A percentile compares a stretch with the other conserved stretches of the same genome.
These are phyloP conservation scores for Spizellomyces sp. DNA, from an alignment of 192 early-diverging fungal species.

Conservation along the genomic window DNA sequence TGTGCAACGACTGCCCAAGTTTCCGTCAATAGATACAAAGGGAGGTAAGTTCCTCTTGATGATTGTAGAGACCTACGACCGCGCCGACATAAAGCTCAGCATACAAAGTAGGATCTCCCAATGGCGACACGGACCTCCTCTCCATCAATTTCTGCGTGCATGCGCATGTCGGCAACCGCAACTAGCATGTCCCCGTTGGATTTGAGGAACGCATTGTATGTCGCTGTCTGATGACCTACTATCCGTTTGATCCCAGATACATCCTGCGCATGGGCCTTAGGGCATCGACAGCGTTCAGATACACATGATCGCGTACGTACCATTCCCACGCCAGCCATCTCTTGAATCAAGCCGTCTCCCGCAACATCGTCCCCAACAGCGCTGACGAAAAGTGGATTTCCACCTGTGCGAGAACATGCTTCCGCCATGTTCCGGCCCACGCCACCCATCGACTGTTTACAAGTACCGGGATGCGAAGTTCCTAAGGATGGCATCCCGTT, in stretches of 20 bases:
- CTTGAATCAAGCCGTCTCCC: slow-evolving; percentile 55
- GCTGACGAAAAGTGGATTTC: slow-evolving; percentile 64
- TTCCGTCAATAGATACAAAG: slow-evolving; percentile 77
- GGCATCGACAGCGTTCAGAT: no score
- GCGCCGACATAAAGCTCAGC: no score
- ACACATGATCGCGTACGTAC: slow-evolving; percentile 23
- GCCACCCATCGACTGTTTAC: slow-evolving; percentile 74
- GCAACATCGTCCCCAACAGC: slow-evolving; percentile 74
- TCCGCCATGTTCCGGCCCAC: slow-evolving; percentile 94
- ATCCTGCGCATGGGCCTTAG: no score
- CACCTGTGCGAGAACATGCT: slow-evolving; percentile 66
- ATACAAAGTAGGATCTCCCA: neutral
- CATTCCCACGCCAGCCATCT: slow-evolving; percentile 61
- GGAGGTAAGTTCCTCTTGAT: slow-evolving; percentile 30
- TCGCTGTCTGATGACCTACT: slow-evolving; percentile 54
- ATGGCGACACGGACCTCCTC: slow-evolving; percentile 23
- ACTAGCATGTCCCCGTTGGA: slow-evolving; percentile 69
- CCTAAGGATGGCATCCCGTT: slow-evolving; percentile 32
- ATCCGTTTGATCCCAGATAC: neutral
- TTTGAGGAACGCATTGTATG: slow-evolving; percentile 80
- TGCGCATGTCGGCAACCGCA: slow-evolving; percentile 93
- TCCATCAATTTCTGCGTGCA: slow-evolving; percentile 60
- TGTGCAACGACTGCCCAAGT: slow-evolving; percentile 56
- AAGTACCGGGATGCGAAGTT: slow-evolving; percentile 76
- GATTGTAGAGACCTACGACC: no score